A percentile compares a stretch with the other conserved stretches of the same genome.
Evolutionary conservation across 495 filamentous ascomycete genomes (phyloP).

Genomic region (Chaetomidium leptoderma): DNA sequence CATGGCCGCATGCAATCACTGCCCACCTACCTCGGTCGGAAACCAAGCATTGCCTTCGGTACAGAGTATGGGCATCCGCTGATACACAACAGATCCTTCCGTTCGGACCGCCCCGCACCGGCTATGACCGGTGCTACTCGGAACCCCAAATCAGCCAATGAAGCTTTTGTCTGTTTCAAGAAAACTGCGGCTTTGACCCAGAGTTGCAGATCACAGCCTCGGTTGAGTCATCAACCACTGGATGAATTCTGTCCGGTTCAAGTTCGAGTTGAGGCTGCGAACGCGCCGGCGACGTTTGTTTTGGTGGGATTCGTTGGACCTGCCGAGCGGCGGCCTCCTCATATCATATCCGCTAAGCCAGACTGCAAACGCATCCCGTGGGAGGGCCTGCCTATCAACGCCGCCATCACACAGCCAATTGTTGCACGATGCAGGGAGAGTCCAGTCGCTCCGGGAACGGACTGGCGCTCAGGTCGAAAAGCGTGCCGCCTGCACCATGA

Average conservation of each 20-base stretch:
- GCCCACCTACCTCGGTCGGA: not conserved
- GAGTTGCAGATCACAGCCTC: conserved; percentile 8
- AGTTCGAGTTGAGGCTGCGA: not conserved
- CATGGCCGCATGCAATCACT: not conserved
- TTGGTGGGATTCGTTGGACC: not conserved
- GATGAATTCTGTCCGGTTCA: not conserved
- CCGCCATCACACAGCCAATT: conserved; percentile 15
- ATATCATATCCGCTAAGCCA: not conserved
- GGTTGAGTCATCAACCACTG: conserved; percentile 2
- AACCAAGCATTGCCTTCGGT: not conserved
- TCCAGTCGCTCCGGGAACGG: conserved; percentile 23
- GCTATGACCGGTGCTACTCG: conserved; percentile 13
- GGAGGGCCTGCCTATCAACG: conserved; percentile 23
- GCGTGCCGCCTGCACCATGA: conserved; percentile 23
- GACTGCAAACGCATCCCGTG: not conserved
- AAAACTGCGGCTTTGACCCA: conserved; percentile 4
- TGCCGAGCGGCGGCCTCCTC: not conserved
- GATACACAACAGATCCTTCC: conserved; percentile 4
- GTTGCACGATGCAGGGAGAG: conserved; percentile 28
- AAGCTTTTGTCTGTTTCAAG: not conserved
- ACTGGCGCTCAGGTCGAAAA: conserved; percentile 23
- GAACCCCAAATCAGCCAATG: conserved; percentile 1
- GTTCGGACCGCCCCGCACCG: conserved; percentile 20
- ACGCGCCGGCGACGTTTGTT: too few species aligned
- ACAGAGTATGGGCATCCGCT: not conserved